Conservation (phyloP, 768 basidiomycete species). For the Tulasnella sp. region DNA sequence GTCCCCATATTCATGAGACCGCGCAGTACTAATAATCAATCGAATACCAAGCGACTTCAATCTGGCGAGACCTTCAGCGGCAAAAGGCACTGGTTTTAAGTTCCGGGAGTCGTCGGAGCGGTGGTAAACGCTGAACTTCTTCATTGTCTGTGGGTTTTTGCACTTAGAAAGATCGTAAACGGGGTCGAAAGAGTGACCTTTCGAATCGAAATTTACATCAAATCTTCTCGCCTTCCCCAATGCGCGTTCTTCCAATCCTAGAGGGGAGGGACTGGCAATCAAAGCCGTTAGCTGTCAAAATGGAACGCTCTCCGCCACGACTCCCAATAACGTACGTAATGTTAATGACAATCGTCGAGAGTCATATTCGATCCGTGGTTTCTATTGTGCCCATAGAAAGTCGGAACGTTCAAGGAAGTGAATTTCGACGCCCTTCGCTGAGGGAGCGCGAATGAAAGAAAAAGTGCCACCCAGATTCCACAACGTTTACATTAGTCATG, state of each 20-base stretch:
- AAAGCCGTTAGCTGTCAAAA: not conserved
- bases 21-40: not conserved
- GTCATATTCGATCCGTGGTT: slow-evolving; percentile 2
- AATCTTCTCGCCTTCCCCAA: slow-evolving; percentile 1
- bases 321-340: slow-evolving; percentile 3
- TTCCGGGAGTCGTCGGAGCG: not conserved
- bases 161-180: not conserved
- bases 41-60: slow-evolving; percentile 3
- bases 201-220: too few relatives aligned
- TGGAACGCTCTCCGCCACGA: not conserved
- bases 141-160: not conserved
- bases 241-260: slow-evolving; percentile 15
- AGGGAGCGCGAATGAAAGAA: not conserved
- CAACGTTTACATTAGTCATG: not conserved
- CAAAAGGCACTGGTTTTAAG: not conserved
- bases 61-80: not conserved
- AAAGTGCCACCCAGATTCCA: not conserved
- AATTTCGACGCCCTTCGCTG: not conserved
- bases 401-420: not conserved
- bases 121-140: slow-evolving; percentile 4
- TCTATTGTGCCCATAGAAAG: slow-evolving; percentile 10
- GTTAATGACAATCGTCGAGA: not conserved
- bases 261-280: not conserved
- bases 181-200: too few relatives aligned
- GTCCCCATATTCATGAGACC: not conserved